Evolutionary conservation across 176 grass and related monocot species (phyloP).

Genomic region (Oryza meyeriana): DNA sequence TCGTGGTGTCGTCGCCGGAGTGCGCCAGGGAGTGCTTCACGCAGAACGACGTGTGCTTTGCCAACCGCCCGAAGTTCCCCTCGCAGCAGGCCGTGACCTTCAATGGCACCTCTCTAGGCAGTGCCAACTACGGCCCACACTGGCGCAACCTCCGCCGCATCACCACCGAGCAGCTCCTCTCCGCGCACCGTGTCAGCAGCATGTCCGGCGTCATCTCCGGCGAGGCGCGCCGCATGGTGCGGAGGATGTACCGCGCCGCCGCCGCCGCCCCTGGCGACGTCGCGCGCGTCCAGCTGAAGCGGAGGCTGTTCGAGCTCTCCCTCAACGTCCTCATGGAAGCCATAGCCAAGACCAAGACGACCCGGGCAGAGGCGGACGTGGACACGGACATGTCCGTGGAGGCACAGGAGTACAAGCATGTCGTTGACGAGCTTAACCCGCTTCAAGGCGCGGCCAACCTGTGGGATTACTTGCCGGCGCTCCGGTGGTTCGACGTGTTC

Average conservation of each 20-base stretch:
- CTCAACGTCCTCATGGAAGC: slow-evolving; percentile 54
- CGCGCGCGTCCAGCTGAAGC: slow-evolving; percentile 44
- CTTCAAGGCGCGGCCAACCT: slow-evolving; percentile 31
- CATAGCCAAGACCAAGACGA: slow-evolving; percentile 38
- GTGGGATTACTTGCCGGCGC: slow-evolving; percentile 53
- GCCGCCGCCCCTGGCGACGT: neutral
- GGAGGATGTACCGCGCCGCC: slow-evolving; percentile 27
- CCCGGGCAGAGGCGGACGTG: neutral
- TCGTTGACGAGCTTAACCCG: slow-evolving; percentile 29
- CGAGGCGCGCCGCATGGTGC: slow-evolving; percentile 33
- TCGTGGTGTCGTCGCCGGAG: slow-evolving; percentile 41
- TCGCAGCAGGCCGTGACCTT: slow-evolving; percentile 19
- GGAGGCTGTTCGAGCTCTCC: slow-evolving; percentile 49
- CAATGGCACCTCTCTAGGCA: slow-evolving; percentile 30
- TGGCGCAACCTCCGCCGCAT: slow-evolving; percentile 65
- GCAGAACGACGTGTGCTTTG: slow-evolving; percentile 49
- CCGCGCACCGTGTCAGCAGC: slow-evolving; percentile 30
- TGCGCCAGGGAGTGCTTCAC: slow-evolving; percentile 60
- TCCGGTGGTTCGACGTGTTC: slow-evolving; percentile 40
- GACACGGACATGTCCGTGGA: slow-evolving; percentile 46
- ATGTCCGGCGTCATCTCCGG: slow-evolving; percentile 8
- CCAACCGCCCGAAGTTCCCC: slow-evolving; percentile 50
- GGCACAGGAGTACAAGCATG: slow-evolving; percentile 25
- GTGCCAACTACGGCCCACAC: slow-evolving; percentile 34
- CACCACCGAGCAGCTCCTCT: slow-evolving; percentile 54